A percentile compares a stretch with the other conserved stretches of the same genome.
Evolutionary conservation across 2,329 filamentous ascomycete species (phyloP).

Genomic region (Pyricularia pennisetigena): DNA sequence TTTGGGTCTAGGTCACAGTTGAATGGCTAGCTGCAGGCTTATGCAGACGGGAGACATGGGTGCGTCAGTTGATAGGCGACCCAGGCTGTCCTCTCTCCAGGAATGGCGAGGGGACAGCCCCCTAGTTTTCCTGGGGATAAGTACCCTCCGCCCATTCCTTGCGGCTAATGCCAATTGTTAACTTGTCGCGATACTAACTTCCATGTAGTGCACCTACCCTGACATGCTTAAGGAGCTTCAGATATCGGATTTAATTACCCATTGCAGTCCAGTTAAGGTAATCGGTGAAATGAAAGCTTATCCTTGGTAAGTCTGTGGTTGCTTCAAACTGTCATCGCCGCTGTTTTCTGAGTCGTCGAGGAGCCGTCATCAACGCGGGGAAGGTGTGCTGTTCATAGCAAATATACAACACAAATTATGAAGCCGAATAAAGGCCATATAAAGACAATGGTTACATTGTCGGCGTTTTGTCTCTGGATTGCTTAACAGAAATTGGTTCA

Average conservation of each 20-base stretch:
- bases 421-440: too few species aligned
- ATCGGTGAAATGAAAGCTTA: neutral
- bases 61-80: constrained; percentile 19
- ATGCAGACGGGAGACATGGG: constrained; percentile 7
- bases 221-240: neutral
- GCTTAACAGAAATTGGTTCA: too few species aligned
- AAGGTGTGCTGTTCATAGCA: too few species aligned
- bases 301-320: neutral
- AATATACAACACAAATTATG: too few species aligned
- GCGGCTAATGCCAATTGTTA: neutral
- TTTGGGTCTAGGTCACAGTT: neutral
- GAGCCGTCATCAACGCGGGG: too few species aligned
- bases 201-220: neutral
- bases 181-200: neutral
- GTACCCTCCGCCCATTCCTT: constrained; percentile 18
- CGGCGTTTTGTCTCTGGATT: too few species aligned
- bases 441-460: too few species aligned
- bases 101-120: constrained; percentile 39
- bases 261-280: neutral
- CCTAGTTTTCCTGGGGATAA: constrained; percentile 38
- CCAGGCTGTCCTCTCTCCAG: constrained; percentile 40
- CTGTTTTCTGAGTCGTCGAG: too few species aligned
- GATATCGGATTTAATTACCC: neutral
- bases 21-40: neutral
- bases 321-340: neutral